These are phyloP conservation scores for Pleurozium schreberi DNA, from an alignment of 225 moss, liverwort and hornwort species.

Conservation along the genomic window DNA sequence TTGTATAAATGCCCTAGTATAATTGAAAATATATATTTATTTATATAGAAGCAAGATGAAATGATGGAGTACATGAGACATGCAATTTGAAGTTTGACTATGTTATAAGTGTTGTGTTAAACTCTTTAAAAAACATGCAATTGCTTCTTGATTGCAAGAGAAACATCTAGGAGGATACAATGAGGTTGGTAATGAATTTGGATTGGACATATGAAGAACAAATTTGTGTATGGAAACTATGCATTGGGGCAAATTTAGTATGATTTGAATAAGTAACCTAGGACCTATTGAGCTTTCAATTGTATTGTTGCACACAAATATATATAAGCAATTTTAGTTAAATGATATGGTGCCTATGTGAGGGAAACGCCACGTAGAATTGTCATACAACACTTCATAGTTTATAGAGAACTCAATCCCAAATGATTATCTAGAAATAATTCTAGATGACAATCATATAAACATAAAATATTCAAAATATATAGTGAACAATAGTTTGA, in stretches of 20 bases:
- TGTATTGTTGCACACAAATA: neutral
- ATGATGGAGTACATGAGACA: rapidly evolving
- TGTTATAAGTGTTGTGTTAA: neutral
- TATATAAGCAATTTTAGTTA: neutral
- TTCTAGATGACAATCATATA: too few species aligned
- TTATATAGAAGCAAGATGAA: neutral
- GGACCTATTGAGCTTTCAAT: neutral
- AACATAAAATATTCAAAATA: neutral
- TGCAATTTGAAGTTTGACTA: neutral
- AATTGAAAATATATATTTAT: neutral
- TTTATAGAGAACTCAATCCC: too few species aligned
- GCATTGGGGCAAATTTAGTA: neutral
- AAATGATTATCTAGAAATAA: too few species aligned
- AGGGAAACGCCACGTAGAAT: neutral
- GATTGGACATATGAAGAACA: neutral
- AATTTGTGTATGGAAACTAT: neutral
- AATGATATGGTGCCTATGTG: neutral
- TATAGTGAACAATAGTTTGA: neutral
- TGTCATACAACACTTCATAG: too few species aligned
- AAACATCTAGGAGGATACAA: neutral
- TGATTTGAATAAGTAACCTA: neutral
- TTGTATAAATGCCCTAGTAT: too few species aligned
- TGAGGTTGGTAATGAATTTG: neutral
- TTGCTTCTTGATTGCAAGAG: neutral
- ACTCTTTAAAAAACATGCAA: neutral